phyloP scores from a whole-genome alignment of 2,329 filamentous ascomycete genomes.

The Colletotrichum incanum region DNA sequence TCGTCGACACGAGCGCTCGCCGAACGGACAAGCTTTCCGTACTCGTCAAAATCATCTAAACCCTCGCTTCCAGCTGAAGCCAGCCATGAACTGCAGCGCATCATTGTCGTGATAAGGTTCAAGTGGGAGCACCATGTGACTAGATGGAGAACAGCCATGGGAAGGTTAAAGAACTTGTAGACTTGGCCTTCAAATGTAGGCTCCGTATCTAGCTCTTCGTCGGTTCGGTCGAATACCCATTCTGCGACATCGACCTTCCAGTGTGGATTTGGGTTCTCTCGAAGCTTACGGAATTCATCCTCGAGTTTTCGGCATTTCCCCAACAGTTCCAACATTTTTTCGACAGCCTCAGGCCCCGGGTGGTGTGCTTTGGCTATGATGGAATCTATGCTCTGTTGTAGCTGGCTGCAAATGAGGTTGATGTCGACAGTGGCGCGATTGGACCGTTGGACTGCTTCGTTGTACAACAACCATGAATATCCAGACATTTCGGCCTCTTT shows the following conservation, averaged over 20 bases:
- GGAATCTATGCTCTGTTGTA: slow-evolving; percentile 42
- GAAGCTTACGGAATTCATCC: slow-evolving; percentile 31
- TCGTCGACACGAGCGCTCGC: slow-evolving; percentile 38
- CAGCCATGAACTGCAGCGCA: slow-evolving; percentile 44
- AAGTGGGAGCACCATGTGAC: slow-evolving; percentile 44
- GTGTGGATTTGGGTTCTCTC: slow-evolving; percentile 25
- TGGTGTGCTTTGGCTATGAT: slow-evolving; percentile 24
- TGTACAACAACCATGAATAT: slow-evolving; percentile 44
- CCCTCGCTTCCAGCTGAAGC: slow-evolving; percentile 30
- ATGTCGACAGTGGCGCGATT: slow-evolving; percentile 43
- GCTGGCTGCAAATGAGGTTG: slow-evolving; percentile 39
- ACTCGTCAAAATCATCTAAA: slow-evolving; percentile 34
- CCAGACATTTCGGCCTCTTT: slow-evolving; percentile 39
- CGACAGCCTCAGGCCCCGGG: slow-evolving; percentile 14
- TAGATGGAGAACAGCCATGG: slow-evolving; percentile 41
- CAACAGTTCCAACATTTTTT: slow-evolving; percentile 33
- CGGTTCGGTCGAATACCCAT: slow-evolving; percentile 38
- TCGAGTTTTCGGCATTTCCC: slow-evolving; percentile 31
- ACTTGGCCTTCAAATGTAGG: slow-evolving; percentile 41
- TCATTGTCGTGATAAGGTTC: slow-evolving; percentile 44
- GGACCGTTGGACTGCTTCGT: slow-evolving; percentile 29
- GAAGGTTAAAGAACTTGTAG: slow-evolving; percentile 45
- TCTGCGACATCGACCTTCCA: slow-evolving; percentile 38
- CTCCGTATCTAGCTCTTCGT: slow-evolving; percentile 40
- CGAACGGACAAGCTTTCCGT: slow-evolving; percentile 27